Percentiles rank a stretch among this genome's conserved stretches.
phyloP scores from a whole-genome alignment of 2,329 filamentous ascomycete genomes.

The Fulvia fulva region DNA sequence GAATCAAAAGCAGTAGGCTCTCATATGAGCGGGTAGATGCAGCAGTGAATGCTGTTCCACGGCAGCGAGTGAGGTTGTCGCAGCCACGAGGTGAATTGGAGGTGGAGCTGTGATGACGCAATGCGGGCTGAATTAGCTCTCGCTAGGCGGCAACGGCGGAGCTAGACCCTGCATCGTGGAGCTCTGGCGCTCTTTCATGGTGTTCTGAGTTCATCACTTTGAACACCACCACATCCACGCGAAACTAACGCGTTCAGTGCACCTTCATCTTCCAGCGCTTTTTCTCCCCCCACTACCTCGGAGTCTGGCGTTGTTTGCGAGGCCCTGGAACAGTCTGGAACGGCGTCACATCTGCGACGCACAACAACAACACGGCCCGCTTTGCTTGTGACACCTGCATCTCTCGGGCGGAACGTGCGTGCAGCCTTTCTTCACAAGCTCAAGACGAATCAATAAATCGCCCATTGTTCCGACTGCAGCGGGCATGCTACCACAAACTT shows the following conservation, averaged over 20 bases:
- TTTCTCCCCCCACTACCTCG: not conserved
- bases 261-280: not conserved
- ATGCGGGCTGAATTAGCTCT: not conserved
- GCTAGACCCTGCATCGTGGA: not conserved
- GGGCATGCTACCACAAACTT: slow-evolving; percentile 9
- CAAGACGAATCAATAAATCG: not conserved
- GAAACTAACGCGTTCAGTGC: not conserved
- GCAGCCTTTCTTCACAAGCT: slow-evolving; percentile 1
- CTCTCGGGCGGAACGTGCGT: not conserved
- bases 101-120: too few species aligned
- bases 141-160: not conserved
- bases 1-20: too few species aligned
- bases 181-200: not conserved
- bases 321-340: not conserved
- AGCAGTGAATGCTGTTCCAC: not conserved
- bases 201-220: not conserved
- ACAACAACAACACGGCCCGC: not conserved
- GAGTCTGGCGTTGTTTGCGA: not conserved
- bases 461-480: slow-evolving; percentile 7
- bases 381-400: not conserved
- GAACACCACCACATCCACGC: not conserved
- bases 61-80: not conserved
- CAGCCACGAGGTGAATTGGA: too few species aligned
- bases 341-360: not conserved
- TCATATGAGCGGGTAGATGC: not conserved